These are phyloP conservation scores for Trichoderma erinaceum DNA, from an alignment of 495 filamentous ascomycete species.

Conservation along the genomic window DNA sequence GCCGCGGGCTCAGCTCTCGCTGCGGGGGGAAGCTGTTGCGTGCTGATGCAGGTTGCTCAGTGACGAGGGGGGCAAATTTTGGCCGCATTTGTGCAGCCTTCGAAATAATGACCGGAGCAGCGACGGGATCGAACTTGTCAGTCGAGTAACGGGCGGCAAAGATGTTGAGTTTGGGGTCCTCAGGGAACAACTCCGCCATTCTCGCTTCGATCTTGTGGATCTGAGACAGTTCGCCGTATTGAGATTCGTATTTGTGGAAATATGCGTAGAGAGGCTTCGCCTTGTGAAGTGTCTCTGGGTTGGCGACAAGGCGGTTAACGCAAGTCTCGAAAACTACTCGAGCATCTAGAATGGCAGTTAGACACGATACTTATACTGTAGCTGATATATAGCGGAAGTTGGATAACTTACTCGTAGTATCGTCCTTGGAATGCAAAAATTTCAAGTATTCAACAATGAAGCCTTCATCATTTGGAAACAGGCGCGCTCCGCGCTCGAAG, in stretches of 20 bases:
- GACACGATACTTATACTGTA: conserved; percentile 8
- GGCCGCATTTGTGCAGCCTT: conserved; percentile 66
- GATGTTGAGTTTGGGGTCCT: conserved; percentile 66
- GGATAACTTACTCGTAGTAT: conserved; percentile 74
- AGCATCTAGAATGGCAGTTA: conserved; percentile 57
- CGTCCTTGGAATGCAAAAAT: conserved; percentile 82
- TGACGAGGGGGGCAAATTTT: conserved; percentile 47
- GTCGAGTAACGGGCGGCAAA: conserved; percentile 72
- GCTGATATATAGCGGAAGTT: background rate
- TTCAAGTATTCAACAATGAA: conserved; percentile 94
- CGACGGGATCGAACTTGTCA: conserved; percentile 55
- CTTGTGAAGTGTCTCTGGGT: conserved; percentile 63
- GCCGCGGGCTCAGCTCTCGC: conserved; percentile 39
- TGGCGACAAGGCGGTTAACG: conserved; percentile 67
- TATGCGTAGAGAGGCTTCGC: conserved; percentile 78
- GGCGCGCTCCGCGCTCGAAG: conserved; percentile 84
- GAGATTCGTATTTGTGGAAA: conserved; percentile 91
- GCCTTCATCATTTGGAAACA: conserved; percentile 86
- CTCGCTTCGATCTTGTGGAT: conserved; percentile 84
- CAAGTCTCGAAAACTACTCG: conserved; percentile 91
- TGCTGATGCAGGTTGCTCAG: conserved; percentile 45
- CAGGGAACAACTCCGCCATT: conserved; percentile 86
- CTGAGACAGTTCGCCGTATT: conserved; percentile 84
- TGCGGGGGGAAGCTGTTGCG: conserved; percentile 47
- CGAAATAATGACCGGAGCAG: conserved; percentile 75